These are phyloP conservation scores for Fusarium nanum DNA, from an alignment of 2,329 filamentous ascomycete species.

Conservation along the genomic window DNA sequence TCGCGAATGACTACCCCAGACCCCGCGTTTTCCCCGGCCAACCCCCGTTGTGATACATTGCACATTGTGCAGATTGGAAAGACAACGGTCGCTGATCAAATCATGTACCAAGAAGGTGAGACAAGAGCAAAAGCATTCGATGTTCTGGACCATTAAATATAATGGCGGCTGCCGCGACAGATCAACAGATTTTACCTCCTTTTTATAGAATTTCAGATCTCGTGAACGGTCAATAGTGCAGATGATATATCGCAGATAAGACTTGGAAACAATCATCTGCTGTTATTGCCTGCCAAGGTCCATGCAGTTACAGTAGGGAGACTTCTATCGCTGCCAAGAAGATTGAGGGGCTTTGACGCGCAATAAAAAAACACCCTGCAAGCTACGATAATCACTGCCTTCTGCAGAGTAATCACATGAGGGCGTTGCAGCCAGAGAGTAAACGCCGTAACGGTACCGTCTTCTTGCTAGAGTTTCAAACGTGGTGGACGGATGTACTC, in stretches of 20 bases:
- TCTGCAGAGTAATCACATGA: background rate
- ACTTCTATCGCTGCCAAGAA: slow-evolving; percentile 8
- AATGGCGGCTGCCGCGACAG: slow-evolving; percentile 14
- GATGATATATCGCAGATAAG: background rate
- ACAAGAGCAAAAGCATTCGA: background rate
- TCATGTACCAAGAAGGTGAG: background rate
- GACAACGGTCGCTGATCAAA: background rate
- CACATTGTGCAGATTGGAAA: background rate
- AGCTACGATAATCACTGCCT: background rate
- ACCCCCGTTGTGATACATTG: background rate
- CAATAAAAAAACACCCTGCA: background rate
- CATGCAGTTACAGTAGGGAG: background rate
- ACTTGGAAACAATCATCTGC: slow-evolving; percentile 1
- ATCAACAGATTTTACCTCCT: background rate
- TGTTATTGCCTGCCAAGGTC: slow-evolving; percentile 10
- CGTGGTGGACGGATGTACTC: background rate
- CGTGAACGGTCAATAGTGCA: background rate
- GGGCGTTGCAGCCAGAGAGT: background rate
- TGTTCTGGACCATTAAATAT: background rate
- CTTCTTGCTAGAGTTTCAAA: background rate
- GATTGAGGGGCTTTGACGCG: slow-evolving; percentile 1
- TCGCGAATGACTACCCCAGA: slow-evolving; percentile 13
- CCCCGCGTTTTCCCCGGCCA: slow-evolving; percentile 29
- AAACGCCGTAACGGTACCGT: background rate
- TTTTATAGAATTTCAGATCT: background rate